Percentiles rank a stretch among this genome's conserved stretches.
phyloP scores from a whole-genome alignment of 2,329 filamentous ascomycete genomes.

The Sarocladium kiliense region DNA sequence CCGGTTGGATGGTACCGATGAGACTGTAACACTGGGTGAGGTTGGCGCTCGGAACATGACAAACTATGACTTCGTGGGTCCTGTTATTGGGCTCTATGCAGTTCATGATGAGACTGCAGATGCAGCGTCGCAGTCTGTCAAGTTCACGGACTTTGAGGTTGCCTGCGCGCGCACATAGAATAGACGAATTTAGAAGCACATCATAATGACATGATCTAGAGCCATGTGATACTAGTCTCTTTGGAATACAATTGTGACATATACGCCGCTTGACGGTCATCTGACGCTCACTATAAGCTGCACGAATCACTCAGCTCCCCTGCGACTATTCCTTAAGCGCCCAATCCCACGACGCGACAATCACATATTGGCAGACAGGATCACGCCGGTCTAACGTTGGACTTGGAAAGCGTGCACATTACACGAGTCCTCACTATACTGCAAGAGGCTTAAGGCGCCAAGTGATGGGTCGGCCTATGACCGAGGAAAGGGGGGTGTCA shows the following conservation, averaged over 20 bases:
- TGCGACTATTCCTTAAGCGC: too few species aligned
- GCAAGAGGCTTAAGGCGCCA: not conserved
- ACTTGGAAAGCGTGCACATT: too few species aligned
- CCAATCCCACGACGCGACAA: too few species aligned
- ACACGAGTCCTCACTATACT: not conserved
- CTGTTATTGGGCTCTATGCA: constrained; percentile 20
- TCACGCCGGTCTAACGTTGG: too few species aligned
- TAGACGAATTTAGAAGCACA: not conserved
- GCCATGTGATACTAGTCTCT: too few species aligned
- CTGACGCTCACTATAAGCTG: too few species aligned
- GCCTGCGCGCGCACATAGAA: not conserved
- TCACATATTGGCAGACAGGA: too few species aligned
- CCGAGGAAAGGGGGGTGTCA: not conserved
- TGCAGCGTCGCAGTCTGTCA: not conserved
- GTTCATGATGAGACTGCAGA: not conserved
- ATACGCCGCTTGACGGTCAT: too few species aligned
- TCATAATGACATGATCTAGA: too few species aligned
- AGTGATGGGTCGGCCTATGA: not conserved
- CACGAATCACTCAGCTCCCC: too few species aligned
- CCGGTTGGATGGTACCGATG: not conserved
- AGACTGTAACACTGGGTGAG: not conserved
- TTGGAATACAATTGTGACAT: too few species aligned
- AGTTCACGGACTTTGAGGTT: not conserved
- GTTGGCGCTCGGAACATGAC: constrained; percentile 4
- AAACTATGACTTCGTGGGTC: constrained; percentile 8